phyloP scores from a whole-genome alignment of 257 asterid genomes.

The Solanum chmielewskii region DNA sequence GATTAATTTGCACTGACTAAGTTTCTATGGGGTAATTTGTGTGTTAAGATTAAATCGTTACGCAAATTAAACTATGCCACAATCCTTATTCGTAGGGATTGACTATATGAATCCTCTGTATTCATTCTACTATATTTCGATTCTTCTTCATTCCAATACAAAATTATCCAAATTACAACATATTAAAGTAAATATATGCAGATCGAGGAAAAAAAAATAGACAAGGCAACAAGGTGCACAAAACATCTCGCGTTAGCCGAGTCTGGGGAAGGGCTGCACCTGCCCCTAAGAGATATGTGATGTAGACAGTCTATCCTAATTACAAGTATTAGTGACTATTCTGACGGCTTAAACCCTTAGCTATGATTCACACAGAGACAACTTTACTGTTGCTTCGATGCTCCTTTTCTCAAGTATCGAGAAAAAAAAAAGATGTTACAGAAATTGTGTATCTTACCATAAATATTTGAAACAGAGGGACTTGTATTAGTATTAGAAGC shows the following conservation, averaged over 20 bases:
- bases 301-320: neutral
- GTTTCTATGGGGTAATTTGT: neutral
- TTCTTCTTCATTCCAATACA: neutral
- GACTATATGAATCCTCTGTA: neutral
- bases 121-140: neutral
- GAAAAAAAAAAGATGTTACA: neutral
- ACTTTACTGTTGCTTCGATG: neutral
- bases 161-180: neutral
- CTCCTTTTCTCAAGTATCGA: neutral
- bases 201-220: neutral
- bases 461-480: conserved; percentile 4
- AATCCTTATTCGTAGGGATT: neutral
- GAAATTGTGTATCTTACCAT: neutral
- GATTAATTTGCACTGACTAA: neutral
- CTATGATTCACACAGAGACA: neutral
- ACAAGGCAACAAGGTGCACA: neutral
- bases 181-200: neutral
- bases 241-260: neutral
- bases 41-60: neutral
- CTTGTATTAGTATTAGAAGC: conserved; percentile 9
- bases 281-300: neutral
- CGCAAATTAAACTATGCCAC: neutral
- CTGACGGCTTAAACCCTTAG: neutral
- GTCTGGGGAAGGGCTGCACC: neutral
- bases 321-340: neutral